Percentiles rank a stretch among this genome's conserved stretches.
phyloP scores from a whole-genome alignment of 176 grass and related monocot species.

The Oryza officinalis region DNA sequence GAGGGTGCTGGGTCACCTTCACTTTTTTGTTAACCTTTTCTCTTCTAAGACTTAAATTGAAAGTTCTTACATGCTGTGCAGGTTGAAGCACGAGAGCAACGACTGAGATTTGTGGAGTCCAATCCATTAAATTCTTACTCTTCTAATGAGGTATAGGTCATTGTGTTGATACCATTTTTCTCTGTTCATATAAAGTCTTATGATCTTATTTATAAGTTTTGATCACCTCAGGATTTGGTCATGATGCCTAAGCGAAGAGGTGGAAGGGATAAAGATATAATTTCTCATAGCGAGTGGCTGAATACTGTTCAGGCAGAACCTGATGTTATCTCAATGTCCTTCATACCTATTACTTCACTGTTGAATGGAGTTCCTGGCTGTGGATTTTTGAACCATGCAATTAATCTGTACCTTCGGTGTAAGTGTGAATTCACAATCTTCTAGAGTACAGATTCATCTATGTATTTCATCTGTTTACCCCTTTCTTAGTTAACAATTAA shows the following conservation, averaged over 20 bases:
- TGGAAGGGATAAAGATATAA: slow-evolving; percentile 70
- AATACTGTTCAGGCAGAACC: slow-evolving; percentile 75
- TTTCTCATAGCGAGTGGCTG: slow-evolving; percentile 83
- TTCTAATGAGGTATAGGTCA: slow-evolving; percentile 62
- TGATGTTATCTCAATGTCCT: slow-evolving; percentile 94
- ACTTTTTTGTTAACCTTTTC: background rate
- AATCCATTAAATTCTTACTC: slow-evolving; percentile 67
- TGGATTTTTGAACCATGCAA: slow-evolving; percentile 95
- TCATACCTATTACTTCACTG: slow-evolving; percentile 95
- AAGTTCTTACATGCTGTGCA: slow-evolving; percentile 27
- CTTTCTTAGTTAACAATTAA: background rate
- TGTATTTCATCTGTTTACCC: slow-evolving; percentile 13
- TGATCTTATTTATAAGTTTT: slow-evolving; percentile 28
- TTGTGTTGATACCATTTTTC: slow-evolving; percentile 13
- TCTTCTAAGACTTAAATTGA: background rate
- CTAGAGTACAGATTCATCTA: background rate
- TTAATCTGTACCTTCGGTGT: slow-evolving; percentile 95
- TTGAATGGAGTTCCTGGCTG: slow-evolving; percentile 96
- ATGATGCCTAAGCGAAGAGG: slow-evolving; percentile 85
- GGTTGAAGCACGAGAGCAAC: slow-evolving; percentile 74
- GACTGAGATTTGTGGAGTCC: slow-evolving; percentile 66
- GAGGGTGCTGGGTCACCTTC: background rate
- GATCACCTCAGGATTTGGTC: slow-evolving; percentile 63
- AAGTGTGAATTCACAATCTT: slow-evolving; percentile 43
- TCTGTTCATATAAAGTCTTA: background rate